Base-by-base conservation (phyloP, 2,329 filamentous ascomycete species). In the Cordyceps sp. region DNA sequence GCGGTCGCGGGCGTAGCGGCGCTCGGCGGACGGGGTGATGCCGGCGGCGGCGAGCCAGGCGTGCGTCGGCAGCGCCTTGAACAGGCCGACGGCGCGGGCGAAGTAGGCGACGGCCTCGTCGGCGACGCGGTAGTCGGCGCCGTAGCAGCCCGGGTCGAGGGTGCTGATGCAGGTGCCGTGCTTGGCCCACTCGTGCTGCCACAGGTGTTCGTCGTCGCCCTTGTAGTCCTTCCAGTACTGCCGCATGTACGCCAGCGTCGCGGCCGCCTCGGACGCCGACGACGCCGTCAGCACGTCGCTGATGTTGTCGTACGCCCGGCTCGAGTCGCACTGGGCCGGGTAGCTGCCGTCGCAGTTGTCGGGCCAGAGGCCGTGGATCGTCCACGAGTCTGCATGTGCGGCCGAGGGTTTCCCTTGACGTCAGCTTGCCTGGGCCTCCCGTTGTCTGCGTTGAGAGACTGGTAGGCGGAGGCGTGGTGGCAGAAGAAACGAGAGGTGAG, bases 101-200 rank as follows among this genome's bases (percentile, higher is more conserved):
- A 83, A 82, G 55, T 69, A 84, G 47, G 78, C 75, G 10, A 70
- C 64, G 0, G 75, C 73, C 46, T 82, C 78, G 41, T 78, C 62
- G 16, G 66, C 67, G 1, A 65, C 52, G 34, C 61, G 52, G 48
- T 80, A 78, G 43, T 58, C n/a, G 19, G 20, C 48, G 4, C 55
- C 53, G 54, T 82, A 85, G 59, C 79, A 85, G 14, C 54, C 51
- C 0, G 78, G 68, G 29, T 74, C 61, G 9, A 84, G 61, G 0
- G 79, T 84, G 42, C 62, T 72, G 40, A 83, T 69, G 54, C 78
- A 83, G 13, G 62, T 65, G 37, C 78, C 79, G 49, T 84, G 78
- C 49, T 81, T 84, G 40, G 61, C 60, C 74, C 75, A 83, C 52
- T 84, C 78, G 49, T 83, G 77, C 47, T 77, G 59, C 78, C 78